Base-by-base conservation (phyloP, 140 eudicot species). In the Senecio squalidus region DNA sequence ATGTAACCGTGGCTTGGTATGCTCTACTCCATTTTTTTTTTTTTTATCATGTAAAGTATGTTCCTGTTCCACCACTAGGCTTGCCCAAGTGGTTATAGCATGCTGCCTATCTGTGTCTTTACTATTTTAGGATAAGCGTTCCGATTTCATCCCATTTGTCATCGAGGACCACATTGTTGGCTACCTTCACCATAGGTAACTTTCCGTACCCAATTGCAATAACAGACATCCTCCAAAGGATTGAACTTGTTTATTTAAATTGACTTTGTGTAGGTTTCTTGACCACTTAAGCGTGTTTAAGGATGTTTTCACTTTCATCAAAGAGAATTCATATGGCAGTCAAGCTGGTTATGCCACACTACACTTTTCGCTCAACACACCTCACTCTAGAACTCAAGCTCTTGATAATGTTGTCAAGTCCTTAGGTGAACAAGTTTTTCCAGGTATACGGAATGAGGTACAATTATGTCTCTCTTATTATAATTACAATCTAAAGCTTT, bases 391-490 rank as follows among this genome's bases (percentile, higher is more conserved):
- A 59, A 83, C 95, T 24, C 56, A 52, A 33, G 96, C 86, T 46
- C 77, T 90, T 74, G 98, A 40, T 58, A 59, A 86, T 51, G 94
- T 90, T 14, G 59, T 88, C 45, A 62, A 73, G 51, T 33, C 54
- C 74, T 69, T 88, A 64, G 82, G 82, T 41, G 80, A 83, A 74
- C 72, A 76, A 49, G 73, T 78, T 57, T 75, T 84, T 70, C 94
- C 96, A 41, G 94, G 86, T 70, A 84, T 80, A 33, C 75, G 89
- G 33, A 80, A 88, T 62, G 96, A 88, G 94, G 89, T 88, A 77
- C n/a, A n/a, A n/a, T n/a, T n/a, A n/a, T n/a, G n/a, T n/a, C n/a
- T n/a, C n/a, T n/a, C n/a, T n/a, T n/a, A n/a, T 13, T 23, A 31
- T 26, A 21, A 20, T 57, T 61, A 34, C 17, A 55, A 18, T 21